Evolutionary conservation across 2,329 filamentous ascomycete species (phyloP).

Genomic region (Gnomoniopsis smithogilvyi): DNA sequence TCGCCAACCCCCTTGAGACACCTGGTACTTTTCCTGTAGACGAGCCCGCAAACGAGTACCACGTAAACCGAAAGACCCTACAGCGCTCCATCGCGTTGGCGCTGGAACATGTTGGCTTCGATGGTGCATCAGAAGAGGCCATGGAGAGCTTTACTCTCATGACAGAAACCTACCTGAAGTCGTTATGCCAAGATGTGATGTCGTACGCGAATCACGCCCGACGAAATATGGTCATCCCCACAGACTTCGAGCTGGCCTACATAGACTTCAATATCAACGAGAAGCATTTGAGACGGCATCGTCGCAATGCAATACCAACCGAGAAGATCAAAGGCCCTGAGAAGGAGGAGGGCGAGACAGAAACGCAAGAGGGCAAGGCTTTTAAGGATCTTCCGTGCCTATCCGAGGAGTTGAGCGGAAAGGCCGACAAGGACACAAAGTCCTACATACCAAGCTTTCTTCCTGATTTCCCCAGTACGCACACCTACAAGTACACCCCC

Average conservation of each 20-base stretch:
- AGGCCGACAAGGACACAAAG: constrained; percentile 52
- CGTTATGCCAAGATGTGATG: constrained; percentile 47
- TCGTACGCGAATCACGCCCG: constrained; percentile 45
- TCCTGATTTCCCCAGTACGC: constrained; percentile 60
- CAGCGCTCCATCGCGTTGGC: constrained; percentile 54
- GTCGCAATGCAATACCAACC: constrained; percentile 48
- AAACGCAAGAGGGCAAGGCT: constrained; percentile 26
- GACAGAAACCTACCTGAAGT: constrained; percentile 53
- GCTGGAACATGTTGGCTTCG: constrained; percentile 57
- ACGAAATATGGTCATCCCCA: constrained; percentile 50
- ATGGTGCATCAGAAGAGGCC: constrained; percentile 50
- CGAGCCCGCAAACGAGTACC: constrained; percentile 22
- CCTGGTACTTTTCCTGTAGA: not conserved
- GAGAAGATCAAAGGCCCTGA: constrained; percentile 36
- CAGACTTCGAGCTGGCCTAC: constrained; percentile 55
- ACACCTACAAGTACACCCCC: constrained; percentile 61
- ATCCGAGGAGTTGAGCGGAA: constrained; percentile 56
- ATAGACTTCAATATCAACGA: constrained; percentile 49
- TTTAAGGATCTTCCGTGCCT: constrained; percentile 39
- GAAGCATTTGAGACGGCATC: constrained; percentile 51
- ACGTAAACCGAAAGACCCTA: constrained; percentile 40
- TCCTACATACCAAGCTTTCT: constrained; percentile 57
- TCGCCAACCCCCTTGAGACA: constrained; percentile 13
- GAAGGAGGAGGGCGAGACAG: constrained; percentile 31
- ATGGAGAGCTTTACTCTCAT: constrained; percentile 55